A percentile compares a stretch with the other conserved stretches of the same genome.
phyloP scores from a whole-genome alignment of 169 alveolate genomes.

The Cryptosporidium ubiquitum region DNA sequence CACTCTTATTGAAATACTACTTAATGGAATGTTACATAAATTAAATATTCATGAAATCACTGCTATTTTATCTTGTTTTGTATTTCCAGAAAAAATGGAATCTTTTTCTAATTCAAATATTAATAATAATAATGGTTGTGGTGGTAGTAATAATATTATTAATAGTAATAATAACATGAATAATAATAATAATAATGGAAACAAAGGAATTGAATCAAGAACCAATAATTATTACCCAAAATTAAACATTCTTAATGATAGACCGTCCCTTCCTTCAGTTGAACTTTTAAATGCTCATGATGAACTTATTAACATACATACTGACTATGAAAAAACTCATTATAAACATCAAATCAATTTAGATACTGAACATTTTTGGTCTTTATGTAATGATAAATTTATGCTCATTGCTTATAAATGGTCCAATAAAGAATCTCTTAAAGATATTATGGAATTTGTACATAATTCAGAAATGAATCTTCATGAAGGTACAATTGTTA shows the following conservation, averaged over 20 bases:
- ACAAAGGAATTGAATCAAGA: too few relatives aligned
- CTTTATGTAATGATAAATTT: slow-evolving; percentile 71
- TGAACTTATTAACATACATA: slow-evolving; percentile 77
- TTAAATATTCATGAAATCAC: slow-evolving; percentile 50
- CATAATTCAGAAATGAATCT: slow-evolving; percentile 23
- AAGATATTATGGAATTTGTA: slow-evolving; percentile 74
- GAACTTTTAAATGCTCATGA: slow-evolving; percentile 83
- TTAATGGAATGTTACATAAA: slow-evolving; percentile 64
- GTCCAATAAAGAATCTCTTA: slow-evolving; percentile 69
- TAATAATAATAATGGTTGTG: too few relatives aligned
- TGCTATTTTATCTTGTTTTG: slow-evolving; percentile 43
- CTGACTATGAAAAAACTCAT: slow-evolving; percentile 76
- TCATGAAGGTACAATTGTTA: slow-evolving; percentile 94
- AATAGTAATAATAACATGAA: not conserved
- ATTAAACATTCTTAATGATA: not conserved
- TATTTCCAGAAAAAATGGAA: slow-evolving; percentile 59
- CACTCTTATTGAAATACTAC: slow-evolving; percentile 84
- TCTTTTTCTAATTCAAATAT: not conserved
- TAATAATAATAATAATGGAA: too few relatives aligned
- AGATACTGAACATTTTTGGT: slow-evolving; percentile 80
- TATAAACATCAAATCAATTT: slow-evolving; percentile 75
- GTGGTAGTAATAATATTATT: not conserved
- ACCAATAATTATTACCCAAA: too few relatives aligned
- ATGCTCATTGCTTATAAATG: slow-evolving; percentile 74
- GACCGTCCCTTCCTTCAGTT: slow-evolving; percentile 81